A percentile compares a stretch with the other conserved stretches of the same genome.
phyloP scores from a whole-genome alignment of 768 basidiomycete genomes.

The Hydnum rufescens region DNA sequence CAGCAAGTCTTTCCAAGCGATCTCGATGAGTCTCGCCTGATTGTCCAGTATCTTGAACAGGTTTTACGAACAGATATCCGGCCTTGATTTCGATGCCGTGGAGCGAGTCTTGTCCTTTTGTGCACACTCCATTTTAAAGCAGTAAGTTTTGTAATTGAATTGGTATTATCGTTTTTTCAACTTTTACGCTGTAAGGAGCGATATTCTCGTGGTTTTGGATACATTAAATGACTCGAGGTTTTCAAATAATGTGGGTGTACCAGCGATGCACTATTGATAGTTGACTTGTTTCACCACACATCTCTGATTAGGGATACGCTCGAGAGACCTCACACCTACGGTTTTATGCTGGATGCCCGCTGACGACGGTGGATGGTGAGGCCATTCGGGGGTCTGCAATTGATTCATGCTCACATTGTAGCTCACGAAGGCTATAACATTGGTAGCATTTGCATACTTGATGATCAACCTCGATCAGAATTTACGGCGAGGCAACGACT shows the following conservation, averaged over 20 bases:
- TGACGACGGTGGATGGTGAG: conserved; percentile 59
- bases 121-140: conserved; percentile 63
- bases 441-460: conserved; percentile 70
- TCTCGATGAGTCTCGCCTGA: background rate
- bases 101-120: conserved; percentile 54
- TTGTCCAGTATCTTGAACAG: background rate
- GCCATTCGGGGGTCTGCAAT: no score
- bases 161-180: background rate
- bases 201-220: conserved; percentile 75
- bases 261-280: background rate
- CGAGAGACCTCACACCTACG: conserved; percentile 43
- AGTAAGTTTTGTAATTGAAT: conserved; percentile 25
- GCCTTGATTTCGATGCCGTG: conserved; percentile 25
- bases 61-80: conserved; percentile 19
- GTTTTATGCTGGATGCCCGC: conserved; percentile 83
- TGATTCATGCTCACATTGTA: background rate
- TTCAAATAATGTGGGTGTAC: conserved; percentile 43
- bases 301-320: conserved; percentile 40
- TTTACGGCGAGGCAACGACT: conserved; percentile 79
- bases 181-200: conserved; percentile 25
- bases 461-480: conserved; percentile 62
- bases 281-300: background rate
- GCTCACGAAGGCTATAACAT: conserved; percentile 51
- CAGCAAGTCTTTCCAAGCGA: conserved; percentile 30
- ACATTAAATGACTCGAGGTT: conserved; percentile 75